phyloP scores from a whole-genome alignment of 2,329 filamentous ascomycete species.

The Neophaeococcomyces aloes region DNA sequence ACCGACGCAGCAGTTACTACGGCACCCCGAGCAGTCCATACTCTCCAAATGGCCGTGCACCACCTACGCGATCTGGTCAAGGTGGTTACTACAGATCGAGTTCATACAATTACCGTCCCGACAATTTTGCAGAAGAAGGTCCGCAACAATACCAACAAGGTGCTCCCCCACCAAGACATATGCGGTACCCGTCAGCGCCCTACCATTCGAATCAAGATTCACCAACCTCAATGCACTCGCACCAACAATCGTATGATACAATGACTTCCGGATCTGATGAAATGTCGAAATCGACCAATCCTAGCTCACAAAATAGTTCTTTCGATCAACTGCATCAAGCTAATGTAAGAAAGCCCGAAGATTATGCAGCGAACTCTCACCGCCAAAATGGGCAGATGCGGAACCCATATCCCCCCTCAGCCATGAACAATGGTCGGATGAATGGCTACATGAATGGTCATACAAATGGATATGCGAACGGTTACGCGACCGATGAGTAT shows the following conservation, averaged over 20 bases:
- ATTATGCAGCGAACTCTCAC: conserved; percentile 22
- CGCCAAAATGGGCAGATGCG: conserved; percentile 21
- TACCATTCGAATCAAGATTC: conserved; percentile 7
- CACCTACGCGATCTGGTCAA: conserved; percentile 12
- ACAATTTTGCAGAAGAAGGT: conserved; percentile 18
- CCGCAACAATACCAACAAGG: conserved; percentile 20
- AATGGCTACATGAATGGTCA: conserved; percentile 19
- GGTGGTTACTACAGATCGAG: conserved; percentile 17
- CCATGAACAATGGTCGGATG: conserved; percentile 19
- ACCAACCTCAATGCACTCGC: conserved; percentile 31
- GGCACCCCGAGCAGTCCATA: conserved; percentile 3
- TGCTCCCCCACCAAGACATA: conserved; percentile 6
- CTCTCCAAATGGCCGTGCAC: conserved; percentile 5
- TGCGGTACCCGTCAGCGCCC: conserved; percentile 10
- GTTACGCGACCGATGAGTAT: conserved; percentile 17
- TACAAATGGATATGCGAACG: conserved; percentile 22
- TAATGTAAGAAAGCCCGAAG: conserved; percentile 41
- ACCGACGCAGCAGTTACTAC: conserved; percentile 50
- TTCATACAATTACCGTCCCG: conserved; percentile 16
- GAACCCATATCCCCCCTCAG: conserved; percentile 12
- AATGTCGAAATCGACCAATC: conserved; percentile 73
- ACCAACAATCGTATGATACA: conserved; percentile 78
- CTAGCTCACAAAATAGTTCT: conserved; percentile 88
- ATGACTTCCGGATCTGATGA: conserved; percentile 63
- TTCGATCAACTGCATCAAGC: conserved; percentile 58